Percentiles rank a stretch among this genome's conserved stretches.
Evolutionary conservation across 768 basidiomycete genomes (phyloP).

Genomic region (Exsudoporus frostii): DNA sequence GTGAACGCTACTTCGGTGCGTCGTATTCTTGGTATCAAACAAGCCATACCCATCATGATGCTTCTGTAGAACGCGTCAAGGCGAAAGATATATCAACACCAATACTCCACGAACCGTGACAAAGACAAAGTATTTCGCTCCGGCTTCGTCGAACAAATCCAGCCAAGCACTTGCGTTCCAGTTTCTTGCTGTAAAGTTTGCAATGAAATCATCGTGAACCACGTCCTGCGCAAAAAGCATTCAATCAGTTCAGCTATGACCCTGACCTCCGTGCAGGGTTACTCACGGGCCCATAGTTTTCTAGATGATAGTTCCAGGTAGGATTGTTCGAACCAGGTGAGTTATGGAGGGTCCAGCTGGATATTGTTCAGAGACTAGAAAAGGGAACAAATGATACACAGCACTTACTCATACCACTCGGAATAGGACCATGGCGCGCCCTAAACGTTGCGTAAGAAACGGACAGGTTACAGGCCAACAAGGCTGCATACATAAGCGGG

Average conservation of each 20-base stretch:
- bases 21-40: conserved; percentile 55
- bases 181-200: conserved; percentile 47
- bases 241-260: neutral
- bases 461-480: neutral
- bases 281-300: conserved; percentile 44
- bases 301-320: conserved; percentile 48
- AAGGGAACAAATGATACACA: no score
- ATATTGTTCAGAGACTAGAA: neutral
- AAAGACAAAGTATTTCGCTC: conserved; percentile 61
- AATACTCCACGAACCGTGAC: conserved; percentile 39
- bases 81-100: neutral
- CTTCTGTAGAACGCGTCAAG: conserved; percentile 36
- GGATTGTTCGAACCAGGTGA: conserved; percentile 37
- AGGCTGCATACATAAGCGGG: conserved; percentile 39
- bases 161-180: conserved; percentile 57
- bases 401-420: conserved; percentile 56
- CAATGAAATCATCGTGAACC: conserved; percentile 58
- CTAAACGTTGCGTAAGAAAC: conserved; percentile 23
- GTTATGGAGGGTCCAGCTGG: conserved; percentile 39
- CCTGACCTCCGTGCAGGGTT: neutral
- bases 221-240: conserved; percentile 33
- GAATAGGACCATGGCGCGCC: conserved; percentile 41
- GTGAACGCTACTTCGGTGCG: conserved; percentile 46
- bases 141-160: conserved; percentile 50
- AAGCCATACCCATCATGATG: conserved; percentile 60